Evolutionary conservation across 345 rosid species (phyloP).

Genomic region (Crucihimalaya himalaica): DNA sequence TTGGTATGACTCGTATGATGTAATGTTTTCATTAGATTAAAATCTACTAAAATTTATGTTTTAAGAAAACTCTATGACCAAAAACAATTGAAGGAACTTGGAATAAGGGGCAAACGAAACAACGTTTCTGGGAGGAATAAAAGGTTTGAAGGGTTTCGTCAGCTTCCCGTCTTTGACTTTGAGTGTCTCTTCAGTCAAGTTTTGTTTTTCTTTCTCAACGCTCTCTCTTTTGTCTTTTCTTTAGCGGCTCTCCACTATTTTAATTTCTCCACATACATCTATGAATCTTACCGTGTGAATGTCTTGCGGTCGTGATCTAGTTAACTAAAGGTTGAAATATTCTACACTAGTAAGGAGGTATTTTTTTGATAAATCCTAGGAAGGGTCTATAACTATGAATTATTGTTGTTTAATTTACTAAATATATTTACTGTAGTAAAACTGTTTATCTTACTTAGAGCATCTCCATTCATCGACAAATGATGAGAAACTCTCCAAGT

Average conservation of each 20-base stretch:
- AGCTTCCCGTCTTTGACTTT: slow-evolving; percentile 42
- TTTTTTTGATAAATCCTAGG: too few species aligned
- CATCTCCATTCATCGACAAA: too few species aligned
- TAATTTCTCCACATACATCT: too few species aligned
- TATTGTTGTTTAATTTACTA: too few species aligned
- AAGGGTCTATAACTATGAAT: too few species aligned
- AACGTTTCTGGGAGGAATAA: slow-evolving; percentile 23
- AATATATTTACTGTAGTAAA: too few species aligned
- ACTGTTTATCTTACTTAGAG: too few species aligned
- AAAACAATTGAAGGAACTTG: slow-evolving; percentile 6
- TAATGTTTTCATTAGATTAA: background rate
- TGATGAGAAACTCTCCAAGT: too few species aligned
- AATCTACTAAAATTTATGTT: background rate
- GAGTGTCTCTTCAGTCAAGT: slow-evolving; percentile 37
- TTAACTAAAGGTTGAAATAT: background rate
- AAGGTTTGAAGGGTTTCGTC: slow-evolving; percentile 25
- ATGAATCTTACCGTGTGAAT: background rate
- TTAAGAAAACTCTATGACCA: background rate
- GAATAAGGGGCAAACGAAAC: background rate
- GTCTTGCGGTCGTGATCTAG: background rate
- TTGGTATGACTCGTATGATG: background rate
- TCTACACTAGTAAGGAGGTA: too few species aligned
- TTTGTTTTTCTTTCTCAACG: slow-evolving; percentile 10
- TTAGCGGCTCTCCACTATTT: background rate
- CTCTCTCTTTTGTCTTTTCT: too few species aligned